Evolutionary conservation across 495 filamentous ascomycete species (phyloP).

Genomic region (Aspergillus incahuasiensis): DNA sequence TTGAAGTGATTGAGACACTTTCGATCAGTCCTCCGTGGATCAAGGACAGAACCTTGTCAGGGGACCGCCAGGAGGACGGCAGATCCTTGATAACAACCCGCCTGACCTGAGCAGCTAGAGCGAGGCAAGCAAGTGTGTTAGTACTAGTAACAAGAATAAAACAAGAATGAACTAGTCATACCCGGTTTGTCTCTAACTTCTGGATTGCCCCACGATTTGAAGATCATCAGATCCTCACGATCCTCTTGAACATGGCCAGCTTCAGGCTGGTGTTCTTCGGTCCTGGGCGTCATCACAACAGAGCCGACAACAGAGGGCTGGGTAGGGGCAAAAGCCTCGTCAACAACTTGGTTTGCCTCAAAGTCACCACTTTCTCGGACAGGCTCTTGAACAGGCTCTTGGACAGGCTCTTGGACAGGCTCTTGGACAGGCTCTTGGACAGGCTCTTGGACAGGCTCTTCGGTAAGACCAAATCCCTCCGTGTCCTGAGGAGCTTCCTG

Average conservation of each 20-base stretch:
- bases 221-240: slow-evolving; percentile 23
- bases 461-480: background rate
- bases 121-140: background rate
- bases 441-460: background rate
- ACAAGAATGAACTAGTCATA: slow-evolving; percentile 6
- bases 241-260: slow-evolving; percentile 21
- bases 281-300: background rate
- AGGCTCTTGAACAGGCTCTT: too few relatives aligned
- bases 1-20: slow-evolving; percentile 15
- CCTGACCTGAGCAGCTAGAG: slow-evolving; percentile 28
- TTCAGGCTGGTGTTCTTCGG: background rate
- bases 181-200: slow-evolving; percentile 24
- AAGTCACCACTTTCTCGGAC: background rate
- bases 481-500: background rate
- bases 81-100: slow-evolving; percentile 35
- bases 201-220: slow-evolving; percentile 25
- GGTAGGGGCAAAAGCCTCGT: background rate
- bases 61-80: slow-evolving; percentile 24
- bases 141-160: background rate
- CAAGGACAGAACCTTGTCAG: slow-evolving; percentile 35
- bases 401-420: background rate
- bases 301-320: background rate
- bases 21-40: slow-evolving; percentile 45
- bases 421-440: background rate
- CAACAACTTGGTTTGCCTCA: background rate